Base-by-base conservation (phyloP, 768 basidiomycete species). In the Boletus bicolor region DNA sequence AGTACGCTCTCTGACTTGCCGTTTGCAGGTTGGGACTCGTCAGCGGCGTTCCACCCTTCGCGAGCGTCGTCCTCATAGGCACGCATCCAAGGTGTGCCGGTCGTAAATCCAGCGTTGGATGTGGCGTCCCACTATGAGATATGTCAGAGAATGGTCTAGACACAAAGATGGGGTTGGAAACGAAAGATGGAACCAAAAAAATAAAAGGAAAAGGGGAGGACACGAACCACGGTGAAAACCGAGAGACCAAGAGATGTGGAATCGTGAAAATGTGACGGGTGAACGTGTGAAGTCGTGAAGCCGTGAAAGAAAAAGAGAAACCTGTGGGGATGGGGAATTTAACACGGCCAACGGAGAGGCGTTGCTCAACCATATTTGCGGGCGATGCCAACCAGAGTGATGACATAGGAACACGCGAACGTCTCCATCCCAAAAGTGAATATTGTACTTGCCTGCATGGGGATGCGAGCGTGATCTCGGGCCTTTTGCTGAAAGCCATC, bases 1-100 rank as follows among this genome's bases (percentile, higher is more conserved):
- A 74, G 74, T 3, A 86, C 83, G 61, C 83, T 86, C n/a, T 73
- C 60, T 39, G 5, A n/a, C 1, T 44, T 17, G 39, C 14, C 14
- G 30, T 45, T 32, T 11, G 21, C 41, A 41, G 21, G 14, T 9
- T 15, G 17, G 35, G 57, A 59, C 28, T 53, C 43, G 45, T 57
- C 55, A 0, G 55, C 32, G 28, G 75, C 85, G 60, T 88, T 89
- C 79, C 83, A 86, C 0, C 61, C 63, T 3, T 68, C 62, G n/a
- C 59, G 53, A 0, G 63, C 63, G 64, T 82, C 86, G 61, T 89
- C 86, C 38, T 86, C 85, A 61, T 87, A 85, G 7, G 86, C 80
- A 26, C 85, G 75, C 86, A 89, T 89, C 87, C 87, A 91, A 0
- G 88, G 86, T 2, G 67, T 77, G 3, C 80, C 82, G 0, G 79